These are phyloP conservation scores for Diphasiastrum complanatum DNA, from an alignment of 83 land plant genomes.

Conservation along the genomic window DNA sequence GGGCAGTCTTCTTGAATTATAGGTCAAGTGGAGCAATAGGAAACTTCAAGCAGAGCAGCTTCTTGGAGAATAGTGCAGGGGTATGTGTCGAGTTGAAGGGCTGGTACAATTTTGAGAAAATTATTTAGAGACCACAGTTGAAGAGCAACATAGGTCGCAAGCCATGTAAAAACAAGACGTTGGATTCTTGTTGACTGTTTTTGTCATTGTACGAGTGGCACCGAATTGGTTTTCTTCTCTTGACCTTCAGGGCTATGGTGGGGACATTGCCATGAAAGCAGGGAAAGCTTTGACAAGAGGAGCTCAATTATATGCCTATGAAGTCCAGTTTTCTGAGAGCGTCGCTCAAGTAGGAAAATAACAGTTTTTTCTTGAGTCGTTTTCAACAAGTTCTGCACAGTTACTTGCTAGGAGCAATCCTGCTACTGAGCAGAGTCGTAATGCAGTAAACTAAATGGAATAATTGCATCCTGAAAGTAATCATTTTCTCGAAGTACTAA, in stretches of 20 bases:
- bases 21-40: constrained; percentile 27
- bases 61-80: constrained; percentile 29
- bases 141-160: too few relatives aligned
- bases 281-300: constrained; percentile 3
- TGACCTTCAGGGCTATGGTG: constrained; percentile 4
- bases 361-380: not conserved
- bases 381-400: not conserved
- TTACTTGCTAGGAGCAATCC: not conserved
- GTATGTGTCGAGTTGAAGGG: too few relatives aligned
- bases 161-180: too few relatives aligned
- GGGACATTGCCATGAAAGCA: constrained; percentile 8
- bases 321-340: constrained; percentile 7
- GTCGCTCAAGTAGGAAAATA: not conserved
- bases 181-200: too few relatives aligned
- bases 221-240: not conserved
- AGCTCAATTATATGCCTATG: constrained; percentile 7
- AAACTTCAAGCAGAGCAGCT: constrained; percentile 9
- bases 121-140: too few relatives aligned
- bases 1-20: constrained; percentile 26
- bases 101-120: too few relatives aligned
- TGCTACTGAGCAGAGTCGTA: not conserved
- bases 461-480: too few relatives aligned
- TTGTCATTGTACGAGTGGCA: too few relatives aligned
- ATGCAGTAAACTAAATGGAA: too few relatives aligned
- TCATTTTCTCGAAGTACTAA: too few relatives aligned